phyloP scores from a whole-genome alignment of 768 basidiomycete genomes.

The Dacryopinax primogenitus region DNA sequence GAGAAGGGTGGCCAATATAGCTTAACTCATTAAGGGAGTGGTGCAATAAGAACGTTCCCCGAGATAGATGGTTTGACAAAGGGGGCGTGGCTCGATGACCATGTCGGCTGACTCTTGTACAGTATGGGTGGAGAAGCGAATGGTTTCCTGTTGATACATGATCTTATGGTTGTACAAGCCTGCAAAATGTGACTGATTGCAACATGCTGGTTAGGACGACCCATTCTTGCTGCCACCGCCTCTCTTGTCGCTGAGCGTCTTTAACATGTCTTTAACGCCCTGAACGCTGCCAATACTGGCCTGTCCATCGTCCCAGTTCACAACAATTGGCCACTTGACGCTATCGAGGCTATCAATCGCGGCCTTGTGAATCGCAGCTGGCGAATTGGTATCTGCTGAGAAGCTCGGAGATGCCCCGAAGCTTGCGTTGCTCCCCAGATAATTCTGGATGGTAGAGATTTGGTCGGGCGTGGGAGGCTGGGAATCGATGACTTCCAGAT shows the following conservation, averaged over 20 bases:
- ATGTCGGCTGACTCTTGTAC: too few species aligned
- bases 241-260: slow-evolving; percentile 47
- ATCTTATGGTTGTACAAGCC: too few species aligned
- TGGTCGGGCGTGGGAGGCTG: slow-evolving; percentile 55
- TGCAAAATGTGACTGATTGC: too few species aligned
- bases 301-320: slow-evolving; percentile 58
- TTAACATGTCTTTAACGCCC: slow-evolving; percentile 54
- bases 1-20: too few species aligned
- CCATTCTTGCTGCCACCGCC: slow-evolving; percentile 35
- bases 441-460: slow-evolving; percentile 50
- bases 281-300: slow-evolving; percentile 56
- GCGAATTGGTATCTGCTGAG: slow-evolving; percentile 31
- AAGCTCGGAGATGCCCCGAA: slow-evolving; percentile 47
- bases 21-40: too few species aligned
- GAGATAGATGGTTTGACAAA: too few species aligned
- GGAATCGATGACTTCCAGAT: slow-evolving; percentile 58
- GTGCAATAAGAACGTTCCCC: too few species aligned
- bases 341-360: slow-evolving; percentile 44
- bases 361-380: slow-evolving; percentile 38
- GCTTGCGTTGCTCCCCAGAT: slow-evolving; percentile 41
- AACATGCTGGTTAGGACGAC: slow-evolving; percentile 36
- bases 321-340: slow-evolving; percentile 68
- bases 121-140: too few species aligned
- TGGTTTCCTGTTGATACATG: too few species aligned
- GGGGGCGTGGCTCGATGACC: too few species aligned